Evolutionary conservation across 352 stramenopile genomes (phyloP), one percentile per base, ranked within the genome.

Genomic region (Globisporangium sylvaticum): DNA sequence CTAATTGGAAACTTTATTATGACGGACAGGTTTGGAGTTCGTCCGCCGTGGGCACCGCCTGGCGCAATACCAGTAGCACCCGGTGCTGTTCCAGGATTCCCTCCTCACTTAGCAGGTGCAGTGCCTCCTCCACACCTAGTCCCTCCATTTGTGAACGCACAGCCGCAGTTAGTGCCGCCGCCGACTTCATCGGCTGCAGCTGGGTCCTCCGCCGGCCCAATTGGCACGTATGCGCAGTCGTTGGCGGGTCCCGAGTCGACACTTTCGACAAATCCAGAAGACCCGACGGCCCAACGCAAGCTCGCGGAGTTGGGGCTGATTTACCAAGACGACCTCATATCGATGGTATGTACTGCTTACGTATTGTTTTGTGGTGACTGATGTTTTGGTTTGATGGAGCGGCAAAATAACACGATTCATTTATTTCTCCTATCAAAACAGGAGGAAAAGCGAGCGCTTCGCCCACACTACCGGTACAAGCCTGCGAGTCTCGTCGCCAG

Each of bases 371-470:
- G 34, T 2, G 48, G 6, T 55, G 48, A 29, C 42, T 50, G 18
- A n/a, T 50, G 18, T 24, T 24, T 10, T 50, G 15, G 18, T 22
- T 50, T 22, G 20, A n/a, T n/a, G 18, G 18, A n/a, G 42, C 18
- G 42, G 42, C 3, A 22, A 22, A 24, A 20, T 50, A 20, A 50
- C 42, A n/a, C 18, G 24, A 12, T 60, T 44, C 7, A 20, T n/a
- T 60, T 29, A 4, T 18, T 44, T 8, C 8, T 24, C 15, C 2
- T 27, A 8, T 44, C 14, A 24, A 24, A 50, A 50, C 44, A 94
- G 86, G 87, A 95, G 67, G 87, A 95, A 54, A 93, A 91, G 66
- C 83, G 87, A 25, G 87, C 87, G 25, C 67, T 91, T 31, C 79
- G 86, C 67, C 84, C 84, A 54, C 89, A 92, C 56, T 95, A 93